Evolutionary conservation across 768 basidiomycete genomes (phyloP).

Genomic region (Agrocybe praecox): DNA sequence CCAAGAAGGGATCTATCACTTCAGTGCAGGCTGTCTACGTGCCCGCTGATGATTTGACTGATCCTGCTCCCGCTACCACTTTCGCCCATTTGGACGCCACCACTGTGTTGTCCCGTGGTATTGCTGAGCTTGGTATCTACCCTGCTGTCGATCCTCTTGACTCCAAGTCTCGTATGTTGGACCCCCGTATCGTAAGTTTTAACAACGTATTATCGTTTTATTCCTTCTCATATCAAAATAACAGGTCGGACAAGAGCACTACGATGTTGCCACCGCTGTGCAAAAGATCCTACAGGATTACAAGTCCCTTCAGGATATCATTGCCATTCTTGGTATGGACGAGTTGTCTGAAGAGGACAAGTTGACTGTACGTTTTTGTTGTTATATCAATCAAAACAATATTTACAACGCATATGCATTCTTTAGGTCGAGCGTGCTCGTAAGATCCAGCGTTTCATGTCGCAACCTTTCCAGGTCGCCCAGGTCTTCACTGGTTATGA

Average conservation of each 20-base stretch:
- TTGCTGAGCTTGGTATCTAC: slow-evolving; percentile 99
- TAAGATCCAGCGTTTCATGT: slow-evolving; percentile 99
- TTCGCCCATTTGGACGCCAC: slow-evolving; percentile 99
- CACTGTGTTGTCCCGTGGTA: slow-evolving; percentile 98
- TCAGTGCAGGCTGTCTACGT: slow-evolving; percentile 99
- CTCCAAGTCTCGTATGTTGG: slow-evolving; percentile 99
- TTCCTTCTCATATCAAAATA: slow-evolving; percentile 1
- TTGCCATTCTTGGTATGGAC: slow-evolving; percentile 99
- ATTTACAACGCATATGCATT: slow-evolving; percentile 2
- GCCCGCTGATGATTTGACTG: slow-evolving; percentile 99
- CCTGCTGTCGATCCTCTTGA: slow-evolving; percentile 99
- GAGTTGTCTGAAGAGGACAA: slow-evolving; percentile 99
- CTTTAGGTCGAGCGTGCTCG: slow-evolving; percentile 93
- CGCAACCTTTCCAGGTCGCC: slow-evolving; percentile 99
- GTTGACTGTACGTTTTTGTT: slow-evolving; percentile 71
- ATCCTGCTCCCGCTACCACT: slow-evolving; percentile 98
- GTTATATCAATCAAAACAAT: not conserved
- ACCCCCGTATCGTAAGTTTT: slow-evolving; percentile 90
- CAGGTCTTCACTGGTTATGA: slow-evolving; percentile 99
- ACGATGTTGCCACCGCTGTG: slow-evolving; percentile 93
- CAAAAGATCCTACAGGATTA: slow-evolving; percentile 98
- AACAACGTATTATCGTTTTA: not conserved
- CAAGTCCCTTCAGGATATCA: slow-evolving; percentile 98
- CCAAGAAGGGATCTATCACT: slow-evolving; percentile 99
- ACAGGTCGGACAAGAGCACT: slow-evolving; percentile 88